These are phyloP conservation scores for Trichoderma pleuroti DNA, from an alignment of 2,329 filamentous ascomycete genomes.

Conservation along the genomic window DNA sequence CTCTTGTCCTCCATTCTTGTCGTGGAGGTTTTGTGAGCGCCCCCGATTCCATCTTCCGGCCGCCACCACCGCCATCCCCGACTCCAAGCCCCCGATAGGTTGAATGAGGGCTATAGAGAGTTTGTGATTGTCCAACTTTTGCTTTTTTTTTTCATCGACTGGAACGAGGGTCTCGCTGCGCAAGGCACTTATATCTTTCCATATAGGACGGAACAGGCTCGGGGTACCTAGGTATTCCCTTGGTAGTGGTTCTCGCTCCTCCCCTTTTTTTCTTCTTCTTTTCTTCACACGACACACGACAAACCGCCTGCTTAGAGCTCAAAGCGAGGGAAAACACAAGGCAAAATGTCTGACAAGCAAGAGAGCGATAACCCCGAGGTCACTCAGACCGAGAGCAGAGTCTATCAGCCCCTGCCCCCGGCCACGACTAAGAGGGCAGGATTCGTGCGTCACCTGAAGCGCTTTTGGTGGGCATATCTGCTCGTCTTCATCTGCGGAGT, in stretches of 20 bases:
- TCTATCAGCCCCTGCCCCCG: slow-evolving; percentile 23
- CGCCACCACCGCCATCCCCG: slow-evolving; percentile 11
- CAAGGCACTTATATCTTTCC: background rate
- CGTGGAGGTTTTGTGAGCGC: slow-evolving; percentile 17
- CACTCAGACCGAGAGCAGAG: slow-evolving; percentile 34
- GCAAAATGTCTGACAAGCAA: slow-evolving; percentile 39
- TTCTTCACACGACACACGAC: background rate
- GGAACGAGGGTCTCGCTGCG: background rate
- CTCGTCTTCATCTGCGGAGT: slow-evolving; percentile 48
- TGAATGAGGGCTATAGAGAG: background rate
- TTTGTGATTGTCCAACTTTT: slow-evolving; percentile 4
- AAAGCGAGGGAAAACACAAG: background rate
- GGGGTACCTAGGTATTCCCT: background rate
- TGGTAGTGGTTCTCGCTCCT: background rate
- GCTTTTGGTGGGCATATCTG: slow-evolving; percentile 61
- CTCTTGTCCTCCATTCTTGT: slow-evolving; percentile 13
- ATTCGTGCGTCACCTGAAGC: slow-evolving; percentile 47
- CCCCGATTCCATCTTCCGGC: background rate
- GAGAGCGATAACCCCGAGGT: slow-evolving; percentile 35
- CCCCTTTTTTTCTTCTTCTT: background rate
- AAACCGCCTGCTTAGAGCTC: background rate
- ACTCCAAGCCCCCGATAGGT: background rate
- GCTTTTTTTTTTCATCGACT: background rate
- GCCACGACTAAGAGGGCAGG: slow-evolving; percentile 35
- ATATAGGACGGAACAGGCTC: background rate